Conservation (phyloP, 2,329 filamentous ascomycete genomes). For the Neofusicoccum ribis region DNA sequence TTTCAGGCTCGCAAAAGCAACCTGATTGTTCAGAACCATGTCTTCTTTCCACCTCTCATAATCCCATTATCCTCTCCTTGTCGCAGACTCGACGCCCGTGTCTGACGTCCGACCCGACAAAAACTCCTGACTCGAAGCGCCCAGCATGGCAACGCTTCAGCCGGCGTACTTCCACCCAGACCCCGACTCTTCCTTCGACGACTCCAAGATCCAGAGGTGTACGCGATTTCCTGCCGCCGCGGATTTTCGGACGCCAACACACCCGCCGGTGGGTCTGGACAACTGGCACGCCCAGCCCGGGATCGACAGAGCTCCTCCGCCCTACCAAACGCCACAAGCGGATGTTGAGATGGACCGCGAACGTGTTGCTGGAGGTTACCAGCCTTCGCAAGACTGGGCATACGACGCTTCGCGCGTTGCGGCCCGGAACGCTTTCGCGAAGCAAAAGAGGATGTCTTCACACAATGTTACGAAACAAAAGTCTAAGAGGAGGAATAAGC, state of each 20-base stretch:
- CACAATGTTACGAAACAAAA: conserved; percentile 46
- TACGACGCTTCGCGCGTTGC: conserved; percentile 30
- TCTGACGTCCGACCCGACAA: conserved; percentile 1
- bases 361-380: not conserved
- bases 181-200: conserved; percentile 22
- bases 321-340: conserved; percentile 5
- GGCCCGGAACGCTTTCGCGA: conserved; percentile 30
- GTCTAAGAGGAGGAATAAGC: conserved; percentile 61
- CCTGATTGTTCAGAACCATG: conserved; percentile 3
- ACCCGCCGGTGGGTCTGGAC: conserved; percentile 5
- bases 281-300: conserved; percentile 8
- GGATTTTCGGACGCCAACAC: conserved; percentile 20
- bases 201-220: conserved; percentile 21
- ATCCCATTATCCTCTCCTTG: not conserved
- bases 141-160: conserved; percentile 26
- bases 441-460: conserved; percentile 35
- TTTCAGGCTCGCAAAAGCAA: conserved; percentile 12
- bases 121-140: conserved; percentile 3
- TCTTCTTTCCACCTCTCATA: conserved; percentile 13
- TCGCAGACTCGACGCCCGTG: conserved; percentile 4
- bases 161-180: conserved; percentile 20
- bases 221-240: conserved; percentile 19
- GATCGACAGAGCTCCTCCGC: conserved; percentile 7
- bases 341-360: not conserved
- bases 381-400: conserved; percentile 23